A percentile compares a stretch with the other conserved stretches of the same genome.
These are phyloP conservation scores for Calonectria hongkongensis DNA, from an alignment of 2,329 filamentous ascomycete species.

Conservation along the genomic window DNA sequence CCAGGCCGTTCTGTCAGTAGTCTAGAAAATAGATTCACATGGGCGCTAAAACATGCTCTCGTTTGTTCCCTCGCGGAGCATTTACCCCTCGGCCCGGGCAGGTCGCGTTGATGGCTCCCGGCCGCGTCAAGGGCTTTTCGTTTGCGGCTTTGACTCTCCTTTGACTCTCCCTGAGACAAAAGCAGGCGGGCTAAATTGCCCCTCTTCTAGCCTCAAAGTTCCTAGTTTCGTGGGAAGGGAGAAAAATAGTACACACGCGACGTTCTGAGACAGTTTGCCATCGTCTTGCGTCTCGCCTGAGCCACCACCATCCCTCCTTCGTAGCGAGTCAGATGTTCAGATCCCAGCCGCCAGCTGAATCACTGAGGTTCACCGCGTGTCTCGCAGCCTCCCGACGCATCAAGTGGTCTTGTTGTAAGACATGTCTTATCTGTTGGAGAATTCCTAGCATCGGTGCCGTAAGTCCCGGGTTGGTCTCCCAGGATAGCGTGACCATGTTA, in stretches of 20 bases:
- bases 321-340: slow-evolving; percentile 20
- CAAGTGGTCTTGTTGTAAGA: slow-evolving; percentile 3
- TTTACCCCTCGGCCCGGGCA: slow-evolving; percentile 11
- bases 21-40: not conserved
- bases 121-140: not conserved
- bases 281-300: slow-evolving; percentile 44
- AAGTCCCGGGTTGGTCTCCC: not conserved
- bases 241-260: slow-evolving; percentile 36
- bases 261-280: slow-evolving; percentile 49
- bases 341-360: slow-evolving; percentile 20
- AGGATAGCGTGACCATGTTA: not conserved
- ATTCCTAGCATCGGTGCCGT: slow-evolving; percentile 2
- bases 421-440: slow-evolving; percentile 21
- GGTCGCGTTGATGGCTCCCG: slow-evolving; percentile 5
- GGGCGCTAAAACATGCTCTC: not conserved
- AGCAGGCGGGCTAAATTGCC: slow-evolving; percentile 15
- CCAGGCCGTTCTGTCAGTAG: slow-evolving; percentile 22
- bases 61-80: not conserved
- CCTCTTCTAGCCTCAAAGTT: slow-evolving; percentile 31
- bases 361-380: slow-evolving; percentile 24
- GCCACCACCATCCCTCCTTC: slow-evolving; percentile 16
- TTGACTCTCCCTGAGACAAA: slow-evolving; percentile 36
- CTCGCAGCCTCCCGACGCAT: slow-evolving; percentile 34
- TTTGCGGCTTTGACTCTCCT: slow-evolving; percentile 24
- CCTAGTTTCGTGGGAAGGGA: slow-evolving; percentile 17